Conservation (phyloP, 495 filamentous ascomycete species). For the Podospora pseudoanserina region DNA sequence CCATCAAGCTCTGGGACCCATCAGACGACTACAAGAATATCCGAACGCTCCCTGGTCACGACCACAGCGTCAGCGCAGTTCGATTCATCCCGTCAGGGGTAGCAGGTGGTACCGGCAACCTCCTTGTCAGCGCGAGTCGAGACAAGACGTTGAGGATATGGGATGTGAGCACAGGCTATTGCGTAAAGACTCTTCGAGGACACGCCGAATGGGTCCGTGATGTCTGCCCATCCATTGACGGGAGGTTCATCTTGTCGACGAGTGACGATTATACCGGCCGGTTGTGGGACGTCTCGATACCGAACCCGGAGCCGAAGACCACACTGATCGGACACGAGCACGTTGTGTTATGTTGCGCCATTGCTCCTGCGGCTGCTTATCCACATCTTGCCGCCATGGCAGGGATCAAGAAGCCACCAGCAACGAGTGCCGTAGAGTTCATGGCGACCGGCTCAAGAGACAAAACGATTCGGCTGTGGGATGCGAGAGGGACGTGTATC, state of each 20-base stretch:
- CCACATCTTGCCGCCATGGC: slow-evolving; percentile 72
- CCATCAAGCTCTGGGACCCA: slow-evolving; percentile 96
- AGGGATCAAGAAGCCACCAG: slow-evolving; percentile 73
- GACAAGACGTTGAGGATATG: slow-evolving; percentile 85
- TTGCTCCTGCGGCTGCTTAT: slow-evolving; percentile 81
- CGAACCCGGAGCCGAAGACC: slow-evolving; percentile 68
- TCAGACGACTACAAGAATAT: slow-evolving; percentile 94
- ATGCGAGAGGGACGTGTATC: slow-evolving; percentile 76
- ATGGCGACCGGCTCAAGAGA: slow-evolving; percentile 88
- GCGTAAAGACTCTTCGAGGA: slow-evolving; percentile 76
- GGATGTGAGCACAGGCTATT: slow-evolving; percentile 92
- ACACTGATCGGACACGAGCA: slow-evolving; percentile 89
- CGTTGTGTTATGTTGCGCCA: slow-evolving; percentile 79
- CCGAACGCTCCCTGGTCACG: slow-evolving; percentile 86
- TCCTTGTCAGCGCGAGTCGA: slow-evolving; percentile 74
- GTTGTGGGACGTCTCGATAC: slow-evolving; percentile 77
- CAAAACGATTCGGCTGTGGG: slow-evolving; percentile 90
- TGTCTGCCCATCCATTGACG: slow-evolving; percentile 77
- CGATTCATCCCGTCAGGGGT: slow-evolving; percentile 83
- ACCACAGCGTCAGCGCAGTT: slow-evolving; percentile 84
- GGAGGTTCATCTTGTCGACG: slow-evolving; percentile 73
- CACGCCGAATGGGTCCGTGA: slow-evolving; percentile 90
- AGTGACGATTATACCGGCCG: slow-evolving; percentile 78
- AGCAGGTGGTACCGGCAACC: slow-evolving; percentile 65
- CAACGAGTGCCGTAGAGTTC: slow-evolving; percentile 76